Evolutionary conservation across 148 eudicot genomes (phyloP), one percentile per base, ranked within the genome.

Genomic region (Amaranthus cruentus): DNA sequence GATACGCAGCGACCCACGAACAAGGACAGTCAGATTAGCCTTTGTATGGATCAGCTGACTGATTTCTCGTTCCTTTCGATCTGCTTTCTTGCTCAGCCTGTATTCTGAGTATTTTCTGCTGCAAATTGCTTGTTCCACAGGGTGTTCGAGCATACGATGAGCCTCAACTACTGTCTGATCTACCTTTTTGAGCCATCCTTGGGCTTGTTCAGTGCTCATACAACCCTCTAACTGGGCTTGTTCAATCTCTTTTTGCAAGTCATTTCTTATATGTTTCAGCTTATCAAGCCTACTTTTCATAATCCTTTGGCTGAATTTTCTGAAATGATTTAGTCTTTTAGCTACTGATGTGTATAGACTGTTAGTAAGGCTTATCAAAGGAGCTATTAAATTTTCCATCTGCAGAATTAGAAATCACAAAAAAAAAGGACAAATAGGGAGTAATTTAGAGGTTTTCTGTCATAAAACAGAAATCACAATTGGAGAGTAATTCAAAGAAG

Each of bases 171-270:
- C 81, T 6, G 66, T 42, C 8, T 63, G 21, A 7, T 73, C 81
- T 2, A 76, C 87, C 55, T 73, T 71, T 47, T 67, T 11, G 7
- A 86, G 77, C 89, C 89, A 86, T 9, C 79, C 76, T 48, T 71
- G 56, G 38, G 77, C 82, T 75, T 80, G 83, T 7, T 77, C 77
- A 21, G 81, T 81, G 66, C 70, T 62, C 42, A 18, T 76, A 21
- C 61, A 69, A 0, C 84, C 85, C 38, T 6, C 21, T 21, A 62
- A 70, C 62, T 81, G 84, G 3, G 77, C 87, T 9, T 7, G 72
- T 9, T 80, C 71, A n/a, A 77, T 75, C 21, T 71, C 80, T 49
- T 59, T 76, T 78, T 70, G 44, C 69, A 80, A 56, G 62, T 86
- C 89, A 53, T 77, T 76, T 66, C 70, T 72, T 44, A 44, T 59